Evolutionary conservation across 2,329 filamentous ascomycete species (phyloP).

Genomic region (Diatrype stigma): DNA sequence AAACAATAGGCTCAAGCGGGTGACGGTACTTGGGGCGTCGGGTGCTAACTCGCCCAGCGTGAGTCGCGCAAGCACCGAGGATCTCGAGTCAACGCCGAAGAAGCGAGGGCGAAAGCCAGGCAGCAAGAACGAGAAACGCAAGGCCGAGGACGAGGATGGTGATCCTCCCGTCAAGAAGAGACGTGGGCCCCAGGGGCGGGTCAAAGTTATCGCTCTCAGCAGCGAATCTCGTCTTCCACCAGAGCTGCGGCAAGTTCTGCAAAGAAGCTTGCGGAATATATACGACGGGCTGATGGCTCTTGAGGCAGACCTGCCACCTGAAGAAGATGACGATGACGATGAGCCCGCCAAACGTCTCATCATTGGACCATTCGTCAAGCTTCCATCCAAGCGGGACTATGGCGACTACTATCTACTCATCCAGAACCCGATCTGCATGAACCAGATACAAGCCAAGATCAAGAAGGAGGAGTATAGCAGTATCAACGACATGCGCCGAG

Average conservation of each 20-base stretch:
- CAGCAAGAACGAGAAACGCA: constrained; percentile 76
- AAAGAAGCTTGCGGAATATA: constrained; percentile 71
- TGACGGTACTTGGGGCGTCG: constrained; percentile 28
- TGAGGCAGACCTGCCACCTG: constrained; percentile 68
- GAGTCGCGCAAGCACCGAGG: constrained; percentile 82
- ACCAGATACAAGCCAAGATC: constrained; percentile 89
- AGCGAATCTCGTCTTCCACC: constrained; percentile 50
- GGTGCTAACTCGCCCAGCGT: constrained; percentile 69
- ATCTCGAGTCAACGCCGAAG: constrained; percentile 69
- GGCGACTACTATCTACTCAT: constrained; percentile 96
- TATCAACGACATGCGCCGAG: constrained; percentile 73
- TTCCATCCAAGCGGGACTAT: constrained; percentile 84
- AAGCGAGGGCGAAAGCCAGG: constrained; percentile 81
- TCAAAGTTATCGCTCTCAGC: constrained; percentile 51
- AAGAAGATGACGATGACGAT: constrained; percentile 52
- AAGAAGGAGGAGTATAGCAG: constrained; percentile 91
- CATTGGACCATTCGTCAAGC: constrained; percentile 89
- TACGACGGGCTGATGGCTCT: constrained; percentile 80
- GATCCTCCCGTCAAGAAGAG: constrained; percentile 77
- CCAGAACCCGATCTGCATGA: constrained; percentile 89
- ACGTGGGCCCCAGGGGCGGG: constrained; percentile 64
- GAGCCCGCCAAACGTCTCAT: constrained; percentile 68
- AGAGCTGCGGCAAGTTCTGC: constrained; percentile 71
- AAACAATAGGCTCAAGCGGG: constrained; percentile 66
- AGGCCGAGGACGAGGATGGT: constrained; percentile 74